Base-by-base conservation (phyloP, 2,329 filamentous ascomycete species). In the Pseudonectria foliicola region DNA sequence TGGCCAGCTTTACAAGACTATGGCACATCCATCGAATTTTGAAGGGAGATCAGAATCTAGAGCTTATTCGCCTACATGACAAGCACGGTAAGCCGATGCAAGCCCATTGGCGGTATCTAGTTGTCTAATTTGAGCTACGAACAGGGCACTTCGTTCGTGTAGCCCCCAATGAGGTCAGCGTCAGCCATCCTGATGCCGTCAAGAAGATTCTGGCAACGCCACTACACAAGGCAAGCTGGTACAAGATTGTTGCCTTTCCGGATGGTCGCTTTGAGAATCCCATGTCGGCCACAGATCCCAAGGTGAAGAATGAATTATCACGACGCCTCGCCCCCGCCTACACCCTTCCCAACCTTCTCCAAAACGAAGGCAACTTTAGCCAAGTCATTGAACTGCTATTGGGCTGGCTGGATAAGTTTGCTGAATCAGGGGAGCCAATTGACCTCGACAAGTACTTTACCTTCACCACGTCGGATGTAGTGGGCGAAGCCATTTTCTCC, bases 81-180 rank as follows among this genome's bases (percentile, higher is more conserved):
- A 33, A 41, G n/a, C 33, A 35, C 16, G 37, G 37, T 21, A 21
- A 5, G 18, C 8, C 18, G 18, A 21, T 8, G 18, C 8, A 21
- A 8, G 18, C 5, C 18, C 18, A 21, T n/a, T n/a, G n/a, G n/a
- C n/a, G n/a, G n/a, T n/a, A n/a, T n/a, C n/a, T 29, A 16, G 8
- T 21, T 29, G 14, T 4, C 10, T 29, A 14, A n/a, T 13, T 29
- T 6, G 10, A 29, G 28, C 10, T 29, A 6, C 12, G 26, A 10
- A 8, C 13, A 38, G 67, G 67, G 7, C 53, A 56, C 2, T 55
- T 70, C 3, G 64, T 71, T 11, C 63, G 68, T 7, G 48, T 68
- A 25, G 58, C 57, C 7, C 67, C 67, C 3, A 54, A 66, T 39
- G 64, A 70, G 43, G 56, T 71, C 7, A 61, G 63, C 4, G 70